These are phyloP conservation scores for Aureobasidium sp. DNA, from an alignment of 2,329 filamentous ascomycete genomes.

Conservation along the genomic window DNA sequence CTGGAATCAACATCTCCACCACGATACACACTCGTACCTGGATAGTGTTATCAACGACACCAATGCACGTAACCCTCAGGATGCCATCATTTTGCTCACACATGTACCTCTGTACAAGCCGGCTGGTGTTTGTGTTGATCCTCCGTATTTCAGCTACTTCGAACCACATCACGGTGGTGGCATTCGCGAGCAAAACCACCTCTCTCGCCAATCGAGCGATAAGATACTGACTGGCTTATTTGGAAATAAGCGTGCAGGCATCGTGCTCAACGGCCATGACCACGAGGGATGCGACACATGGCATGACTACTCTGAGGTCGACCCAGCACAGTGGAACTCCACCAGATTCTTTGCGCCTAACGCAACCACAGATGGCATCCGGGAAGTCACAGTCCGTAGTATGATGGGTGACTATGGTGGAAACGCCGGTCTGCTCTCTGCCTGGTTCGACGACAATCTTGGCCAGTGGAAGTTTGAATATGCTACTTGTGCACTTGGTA, in stretches of 20 bases:
- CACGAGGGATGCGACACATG: slow-evolving; percentile 88
- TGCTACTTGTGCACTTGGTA: slow-evolving; percentile 65
- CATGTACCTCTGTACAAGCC: slow-evolving; percentile 87
- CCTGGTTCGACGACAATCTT: slow-evolving; percentile 66
- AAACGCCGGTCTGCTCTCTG: slow-evolving; percentile 76
- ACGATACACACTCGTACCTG: slow-evolving; percentile 54
- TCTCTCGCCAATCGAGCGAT: slow-evolving; percentile 60
- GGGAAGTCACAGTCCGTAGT: slow-evolving; percentile 87
- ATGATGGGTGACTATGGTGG: slow-evolving; percentile 99
- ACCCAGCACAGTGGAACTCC: neutral
- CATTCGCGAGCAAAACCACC: slow-evolving; percentile 83
- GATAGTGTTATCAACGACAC: slow-evolving; percentile 1
- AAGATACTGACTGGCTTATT: slow-evolving; percentile 77
- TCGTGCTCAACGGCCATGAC: slow-evolving; percentile 89
- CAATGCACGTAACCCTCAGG: slow-evolving; percentile 19
- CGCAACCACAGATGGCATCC: slow-evolving; percentile 45
- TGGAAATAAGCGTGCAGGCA: slow-evolving; percentile 45
- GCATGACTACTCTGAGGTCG: slow-evolving; percentile 44
- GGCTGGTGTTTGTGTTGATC: slow-evolving; percentile 72
- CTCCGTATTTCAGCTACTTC: slow-evolving; percentile 75
- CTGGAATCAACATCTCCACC: slow-evolving; percentile 56
- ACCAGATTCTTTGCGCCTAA: slow-evolving; percentile 29
- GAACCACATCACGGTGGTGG: slow-evolving; percentile 54
- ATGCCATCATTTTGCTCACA: slow-evolving; percentile 79
- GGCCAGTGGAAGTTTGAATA: slow-evolving; percentile 81